These are phyloP conservation scores for Sclerotinia minor DNA, from an alignment of 2,329 filamentous ascomycete genomes.

Conservation along the genomic window DNA sequence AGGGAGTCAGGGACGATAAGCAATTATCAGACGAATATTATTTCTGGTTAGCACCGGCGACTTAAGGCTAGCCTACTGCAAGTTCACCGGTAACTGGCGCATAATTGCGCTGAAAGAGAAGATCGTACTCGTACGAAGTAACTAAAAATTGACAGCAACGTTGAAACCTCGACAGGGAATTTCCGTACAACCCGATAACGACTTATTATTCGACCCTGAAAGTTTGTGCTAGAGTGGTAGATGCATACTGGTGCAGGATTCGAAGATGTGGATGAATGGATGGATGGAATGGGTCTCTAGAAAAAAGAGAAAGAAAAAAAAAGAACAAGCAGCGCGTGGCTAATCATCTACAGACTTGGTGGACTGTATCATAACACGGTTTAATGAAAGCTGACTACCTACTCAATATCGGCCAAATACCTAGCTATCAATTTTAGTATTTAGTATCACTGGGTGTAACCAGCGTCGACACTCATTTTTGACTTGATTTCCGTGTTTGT, in stretches of 20 bases:
- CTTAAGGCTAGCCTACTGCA: not conserved
- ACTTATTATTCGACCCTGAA: not conserved
- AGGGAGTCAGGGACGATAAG: not conserved
- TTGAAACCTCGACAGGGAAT: not conserved
- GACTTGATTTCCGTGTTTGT: not conserved
- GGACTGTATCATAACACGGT: not conserved
- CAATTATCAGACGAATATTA: not conserved
- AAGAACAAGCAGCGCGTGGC: not conserved
- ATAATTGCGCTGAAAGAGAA: not conserved
- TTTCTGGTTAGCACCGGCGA: not conserved
- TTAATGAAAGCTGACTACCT: not conserved
- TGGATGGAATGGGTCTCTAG: not conserved
- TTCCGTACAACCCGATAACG: not conserved
- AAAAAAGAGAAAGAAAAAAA: not conserved
- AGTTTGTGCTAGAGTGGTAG: constrained; percentile 1
- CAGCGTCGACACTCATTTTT: not conserved
- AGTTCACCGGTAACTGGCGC: not conserved
- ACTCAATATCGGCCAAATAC: not conserved
- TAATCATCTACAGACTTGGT: not conserved
- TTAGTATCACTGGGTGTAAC: not conserved
- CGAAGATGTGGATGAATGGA: not conserved
- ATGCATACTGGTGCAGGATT: not conserved
- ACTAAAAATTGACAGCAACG: not conserved
- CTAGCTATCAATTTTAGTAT: too few relatives aligned
- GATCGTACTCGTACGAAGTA: not conserved